A percentile compares a stretch with the other conserved stretches of the same genome.
Evolutionary conservation across 148 eudicot genomes (phyloP).

Genomic region (Cornus suecica): DNA sequence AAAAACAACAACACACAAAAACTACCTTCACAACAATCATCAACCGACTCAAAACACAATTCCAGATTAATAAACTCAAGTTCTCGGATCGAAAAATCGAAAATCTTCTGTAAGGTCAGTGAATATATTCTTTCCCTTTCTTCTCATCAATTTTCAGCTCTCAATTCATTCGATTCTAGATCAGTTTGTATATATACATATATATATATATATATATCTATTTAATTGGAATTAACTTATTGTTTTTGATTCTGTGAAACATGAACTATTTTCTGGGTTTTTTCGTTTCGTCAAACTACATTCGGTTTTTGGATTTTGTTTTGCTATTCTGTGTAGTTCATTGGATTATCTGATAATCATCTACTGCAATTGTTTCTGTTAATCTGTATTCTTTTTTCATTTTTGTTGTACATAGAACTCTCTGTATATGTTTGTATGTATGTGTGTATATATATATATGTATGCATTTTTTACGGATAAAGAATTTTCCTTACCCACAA

Average conservation of each 20-base stretch:
- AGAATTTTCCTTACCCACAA: too few species aligned
- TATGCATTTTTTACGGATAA: background rate
- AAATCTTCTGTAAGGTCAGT: constrained; percentile 7
- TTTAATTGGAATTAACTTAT: background rate
- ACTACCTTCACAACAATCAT: background rate
- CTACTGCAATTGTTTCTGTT: background rate
- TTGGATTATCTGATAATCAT: background rate
- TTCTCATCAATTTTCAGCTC: constrained; percentile 6
- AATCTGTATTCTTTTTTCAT: background rate
- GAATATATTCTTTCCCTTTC: constrained; percentile 1
- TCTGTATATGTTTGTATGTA: too few species aligned
- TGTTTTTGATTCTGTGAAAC: background rate
- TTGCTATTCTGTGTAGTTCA: background rate
- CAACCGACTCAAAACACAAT: background rate
- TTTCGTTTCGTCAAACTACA: background rate
- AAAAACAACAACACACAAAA: background rate
- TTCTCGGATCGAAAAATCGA: background rate
- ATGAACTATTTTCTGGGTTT: background rate
- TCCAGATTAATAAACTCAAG: background rate
- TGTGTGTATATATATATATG: background rate
- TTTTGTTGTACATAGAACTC: background rate
- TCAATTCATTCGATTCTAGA: background rate
- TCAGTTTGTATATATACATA: background rate
- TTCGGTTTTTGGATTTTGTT: background rate
- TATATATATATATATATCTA: too few species aligned